Conservation (phyloP, 129 eudicot genomes). For the Gnaphalium uliginosum region DNA sequence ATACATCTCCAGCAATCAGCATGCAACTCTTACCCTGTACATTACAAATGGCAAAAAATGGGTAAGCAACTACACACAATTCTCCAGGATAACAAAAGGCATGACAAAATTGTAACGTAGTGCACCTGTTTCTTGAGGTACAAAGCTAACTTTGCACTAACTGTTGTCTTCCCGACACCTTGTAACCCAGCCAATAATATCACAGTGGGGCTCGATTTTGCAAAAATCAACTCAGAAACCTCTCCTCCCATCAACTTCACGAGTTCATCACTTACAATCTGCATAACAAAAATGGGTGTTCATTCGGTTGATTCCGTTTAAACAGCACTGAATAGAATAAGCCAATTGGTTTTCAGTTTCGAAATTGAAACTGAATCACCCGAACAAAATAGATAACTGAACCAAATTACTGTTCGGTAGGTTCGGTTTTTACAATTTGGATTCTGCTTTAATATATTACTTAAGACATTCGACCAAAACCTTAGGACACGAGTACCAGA, state of each 20-base stretch:
- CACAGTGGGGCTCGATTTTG: constrained; percentile 84
- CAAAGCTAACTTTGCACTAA: constrained; percentile 84
- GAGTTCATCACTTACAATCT: constrained; percentile 86
- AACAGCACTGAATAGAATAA: too few species aligned
- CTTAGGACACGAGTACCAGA: too few species aligned
- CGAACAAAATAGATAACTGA: too few species aligned
- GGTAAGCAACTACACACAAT: constrained; percentile 16
- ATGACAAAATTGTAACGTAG: constrained; percentile 1
- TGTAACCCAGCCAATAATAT: constrained; percentile 92
- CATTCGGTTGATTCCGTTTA: too few species aligned
- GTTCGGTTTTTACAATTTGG: too few species aligned
- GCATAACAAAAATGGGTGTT: too few species aligned
- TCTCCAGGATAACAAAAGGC: neutral
- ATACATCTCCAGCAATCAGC: constrained; percentile 98
- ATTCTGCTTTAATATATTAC: too few species aligned
- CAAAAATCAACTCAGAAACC: constrained; percentile 77
- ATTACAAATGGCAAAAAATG: constrained; percentile 15
- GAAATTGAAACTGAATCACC: too few species aligned
- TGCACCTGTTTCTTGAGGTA: constrained; percentile 89
- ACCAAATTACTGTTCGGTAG: too few species aligned
- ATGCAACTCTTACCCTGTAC: constrained; percentile 95
- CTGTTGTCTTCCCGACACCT: constrained; percentile 99
- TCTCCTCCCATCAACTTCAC: constrained; percentile 98
- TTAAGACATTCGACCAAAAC: too few species aligned
- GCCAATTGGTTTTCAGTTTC: too few species aligned